Percentiles rank a stretch among this genome's conserved stretches.
These are phyloP conservation scores for Kwoniella botswanensis DNA, from an alignment of 768 basidiomycete species.

Conservation along the genomic window DNA sequence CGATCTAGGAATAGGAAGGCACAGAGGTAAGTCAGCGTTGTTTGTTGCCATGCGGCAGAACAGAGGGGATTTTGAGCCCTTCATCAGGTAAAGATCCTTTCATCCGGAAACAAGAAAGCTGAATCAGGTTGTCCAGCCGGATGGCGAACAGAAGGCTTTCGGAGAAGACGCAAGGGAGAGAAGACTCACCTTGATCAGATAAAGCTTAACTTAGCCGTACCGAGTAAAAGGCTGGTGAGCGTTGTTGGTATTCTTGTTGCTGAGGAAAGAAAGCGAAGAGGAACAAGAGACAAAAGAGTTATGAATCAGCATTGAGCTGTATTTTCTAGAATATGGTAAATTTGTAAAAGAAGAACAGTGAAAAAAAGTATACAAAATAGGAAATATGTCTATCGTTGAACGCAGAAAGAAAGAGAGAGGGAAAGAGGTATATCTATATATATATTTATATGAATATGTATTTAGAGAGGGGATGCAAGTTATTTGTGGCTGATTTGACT, in stretches of 20 bases:
- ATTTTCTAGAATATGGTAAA: not conserved
- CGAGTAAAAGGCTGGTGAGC: not conserved
- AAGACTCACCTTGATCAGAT: not conserved
- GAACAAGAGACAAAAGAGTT: not conserved
- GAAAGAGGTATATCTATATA: too few species aligned
- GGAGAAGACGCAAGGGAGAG: not conserved
- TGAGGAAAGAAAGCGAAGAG: not conserved
- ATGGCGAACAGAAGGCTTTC: not conserved
- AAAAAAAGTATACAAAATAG: not conserved
- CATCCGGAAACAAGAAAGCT: not conserved
- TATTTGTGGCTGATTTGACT: slow-evolving; percentile 10
- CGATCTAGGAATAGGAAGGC: not conserved
- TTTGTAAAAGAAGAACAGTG: not conserved
- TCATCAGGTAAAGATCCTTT: not conserved
- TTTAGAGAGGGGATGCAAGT: not conserved
- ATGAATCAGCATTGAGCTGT: slow-evolving; percentile 13
- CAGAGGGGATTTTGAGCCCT: not conserved
- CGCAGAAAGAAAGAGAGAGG: not conserved
- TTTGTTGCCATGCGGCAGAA: not conserved
- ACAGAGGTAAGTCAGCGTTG: not conserved
- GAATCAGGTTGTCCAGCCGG: not conserved
- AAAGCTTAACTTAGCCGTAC: not conserved
- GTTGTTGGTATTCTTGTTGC: not conserved
- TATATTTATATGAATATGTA: not conserved
- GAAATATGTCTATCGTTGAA: not conserved